These are phyloP conservation scores for Blechomonas ayalai DNA, from an alignment of 208 protist species.

Conservation along the genomic window DNA sequence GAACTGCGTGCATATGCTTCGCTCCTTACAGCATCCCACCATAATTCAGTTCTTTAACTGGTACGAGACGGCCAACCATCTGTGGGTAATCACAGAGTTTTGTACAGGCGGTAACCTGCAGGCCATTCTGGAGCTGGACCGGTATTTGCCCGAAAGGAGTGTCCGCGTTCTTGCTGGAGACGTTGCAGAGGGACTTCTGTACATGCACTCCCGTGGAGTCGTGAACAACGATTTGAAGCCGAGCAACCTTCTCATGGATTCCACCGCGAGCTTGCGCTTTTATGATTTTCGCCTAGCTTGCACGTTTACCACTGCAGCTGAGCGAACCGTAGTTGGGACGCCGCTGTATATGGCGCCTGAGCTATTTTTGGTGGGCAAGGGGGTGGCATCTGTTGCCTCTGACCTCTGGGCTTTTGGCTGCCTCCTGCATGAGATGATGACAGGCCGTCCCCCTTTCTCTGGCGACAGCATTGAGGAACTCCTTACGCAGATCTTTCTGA, in stretches of 20 bases:
- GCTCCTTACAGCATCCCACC: constrained; percentile 67
- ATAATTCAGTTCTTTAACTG: constrained; percentile 92
- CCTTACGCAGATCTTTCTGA: constrained; percentile 84
- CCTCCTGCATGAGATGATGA: constrained; percentile 90
- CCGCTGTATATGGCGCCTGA: constrained; percentile 93
- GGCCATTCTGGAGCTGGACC: constrained; percentile 63
- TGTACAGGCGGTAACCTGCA: constrained; percentile 90
- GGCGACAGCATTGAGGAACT: constrained; percentile 87
- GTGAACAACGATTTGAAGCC: constrained; percentile 91
- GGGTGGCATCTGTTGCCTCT: constrained; percentile 76
- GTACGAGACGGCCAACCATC: constrained; percentile 95
- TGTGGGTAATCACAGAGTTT: constrained; percentile 95
- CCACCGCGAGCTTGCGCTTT: constrained; percentile 83
- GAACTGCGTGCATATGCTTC: constrained; percentile 81
- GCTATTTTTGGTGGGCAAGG: constrained; percentile 66
- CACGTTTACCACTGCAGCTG: constrained; percentile 29
- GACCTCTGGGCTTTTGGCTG: constrained; percentile 94
- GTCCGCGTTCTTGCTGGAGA: constrained; percentile 80
- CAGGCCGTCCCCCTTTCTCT: constrained; percentile 91
- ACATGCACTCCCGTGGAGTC: constrained; percentile 87
- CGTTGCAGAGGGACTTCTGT: constrained; percentile 81
- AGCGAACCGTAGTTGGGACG: constrained; percentile 55
- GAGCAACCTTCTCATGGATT: constrained; percentile 91
- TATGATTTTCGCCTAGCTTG: constrained; percentile 89
- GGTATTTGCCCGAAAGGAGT: constrained; percentile 49